A percentile compares a stretch with the other conserved stretches of the same genome.
Evolutionary conservation across 306 rosid species (phyloP).

Genomic region (Phaseolus lunatus): DNA sequence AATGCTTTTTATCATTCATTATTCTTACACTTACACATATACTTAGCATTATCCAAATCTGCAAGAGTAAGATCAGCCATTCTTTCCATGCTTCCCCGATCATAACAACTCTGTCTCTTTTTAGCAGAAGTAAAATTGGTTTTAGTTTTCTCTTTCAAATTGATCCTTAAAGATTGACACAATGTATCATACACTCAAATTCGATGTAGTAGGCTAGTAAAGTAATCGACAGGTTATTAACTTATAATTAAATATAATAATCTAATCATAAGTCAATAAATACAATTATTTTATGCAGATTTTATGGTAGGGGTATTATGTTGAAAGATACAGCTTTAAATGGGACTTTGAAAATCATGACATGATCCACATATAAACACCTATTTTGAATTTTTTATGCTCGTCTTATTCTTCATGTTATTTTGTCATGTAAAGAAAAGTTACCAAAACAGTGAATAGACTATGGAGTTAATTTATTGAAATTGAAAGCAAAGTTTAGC

Average conservation of each 20-base stretch:
- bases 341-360: neutral
- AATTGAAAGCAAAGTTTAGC: neutral
- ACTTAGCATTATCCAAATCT: conserved; percentile 32
- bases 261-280: neutral
- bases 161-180: neutral
- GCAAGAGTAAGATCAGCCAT: neutral
- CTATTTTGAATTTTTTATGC: neutral
- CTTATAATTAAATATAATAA: neutral
- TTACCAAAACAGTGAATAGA: neutral
- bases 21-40: neutral
- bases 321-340: neutral
- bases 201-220: neutral
- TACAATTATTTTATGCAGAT: neutral
- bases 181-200: neutral
- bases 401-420: no score
- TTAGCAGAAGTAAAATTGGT: neutral
- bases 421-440: neutral
- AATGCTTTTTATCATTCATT: conserved; percentile 9
- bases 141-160: conserved; percentile 8
- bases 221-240: neutral
- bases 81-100: neutral
- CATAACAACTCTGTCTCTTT: neutral
- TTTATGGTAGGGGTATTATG: neutral
- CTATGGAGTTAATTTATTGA: neutral
- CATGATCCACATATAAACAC: neutral